A percentile compares a stretch with the other conserved stretches of the same genome.
Evolutionary conservation across 441 rosid species (phyloP).

Genomic region (Populus hybrid): DNA sequence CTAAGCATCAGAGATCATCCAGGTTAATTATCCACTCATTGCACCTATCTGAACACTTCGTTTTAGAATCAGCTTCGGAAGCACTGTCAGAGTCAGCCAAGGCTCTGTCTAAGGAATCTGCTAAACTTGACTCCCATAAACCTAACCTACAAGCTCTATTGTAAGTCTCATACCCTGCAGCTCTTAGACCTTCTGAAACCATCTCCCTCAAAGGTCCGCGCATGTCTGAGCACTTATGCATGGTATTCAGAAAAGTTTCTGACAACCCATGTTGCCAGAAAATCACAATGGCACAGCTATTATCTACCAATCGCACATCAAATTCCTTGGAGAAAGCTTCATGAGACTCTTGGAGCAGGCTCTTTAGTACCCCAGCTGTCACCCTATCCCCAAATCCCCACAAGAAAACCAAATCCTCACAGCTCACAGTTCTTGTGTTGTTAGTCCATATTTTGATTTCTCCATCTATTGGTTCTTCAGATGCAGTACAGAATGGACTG

Average conservation of each 20-base stretch:
- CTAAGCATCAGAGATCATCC: conserved; percentile 51
- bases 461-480: conserved; percentile 30
- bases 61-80: conserved; percentile 24
- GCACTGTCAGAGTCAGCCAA: conserved; percentile 24
- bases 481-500: conserved; percentile 25
- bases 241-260: conserved; percentile 36
- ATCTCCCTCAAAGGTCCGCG: conserved; percentile 52
- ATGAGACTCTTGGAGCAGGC: conserved; percentile 53
- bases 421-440: conserved; percentile 48
- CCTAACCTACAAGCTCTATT: conserved; percentile 58
- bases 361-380: conserved; percentile 59
- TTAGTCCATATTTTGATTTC: conserved; percentile 56
- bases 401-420: conserved; percentile 63
- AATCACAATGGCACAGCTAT: conserved; percentile 67
- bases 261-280: conserved; percentile 57
- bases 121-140: conserved; percentile 59
- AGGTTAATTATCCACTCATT: conserved; percentile 56
- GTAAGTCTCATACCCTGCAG: conserved; percentile 52
- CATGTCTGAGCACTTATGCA: conserved; percentile 39
- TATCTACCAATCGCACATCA: conserved; percentile 55
- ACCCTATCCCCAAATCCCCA: conserved; percentile 58
- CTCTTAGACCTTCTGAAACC: conserved; percentile 68
- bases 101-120: conserved; percentile 62
- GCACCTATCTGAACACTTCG: conserved; percentile 39
- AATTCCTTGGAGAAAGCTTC: conserved; percentile 44